A percentile compares a stretch with the other conserved stretches of the same genome.
phyloP scores from a whole-genome alignment of 1,284 basidiomycete genomes.

The Xerocomus nothofagi region DNA sequence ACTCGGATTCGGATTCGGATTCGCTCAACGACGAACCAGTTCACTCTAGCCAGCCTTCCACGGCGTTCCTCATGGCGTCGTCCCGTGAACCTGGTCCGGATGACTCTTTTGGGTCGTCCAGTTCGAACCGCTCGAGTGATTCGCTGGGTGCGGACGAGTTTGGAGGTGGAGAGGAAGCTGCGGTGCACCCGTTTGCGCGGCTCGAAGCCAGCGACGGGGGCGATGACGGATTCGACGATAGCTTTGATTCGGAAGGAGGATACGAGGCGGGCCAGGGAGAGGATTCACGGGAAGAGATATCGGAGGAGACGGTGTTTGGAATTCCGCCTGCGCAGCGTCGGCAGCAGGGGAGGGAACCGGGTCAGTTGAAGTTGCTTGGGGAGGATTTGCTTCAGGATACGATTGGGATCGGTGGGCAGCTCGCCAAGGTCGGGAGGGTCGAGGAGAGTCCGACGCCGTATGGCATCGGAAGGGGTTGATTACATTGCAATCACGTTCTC shows the following conservation, averaged over 20 bases:
- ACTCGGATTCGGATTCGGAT: constrained; percentile 40
- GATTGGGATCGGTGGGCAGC: constrained; percentile 54
- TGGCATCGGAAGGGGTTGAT: constrained; percentile 19
- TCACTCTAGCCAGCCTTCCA: constrained; percentile 54
- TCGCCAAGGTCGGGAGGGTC: constrained; percentile 46
- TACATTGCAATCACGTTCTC: no score
- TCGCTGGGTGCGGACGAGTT: constrained; percentile 46
- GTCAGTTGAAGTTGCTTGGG: constrained; percentile 53
- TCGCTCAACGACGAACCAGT: constrained; percentile 48
- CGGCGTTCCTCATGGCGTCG: constrained; percentile 57
- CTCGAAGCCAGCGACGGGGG: constrained; percentile 42
- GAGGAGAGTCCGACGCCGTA: constrained; percentile 67
- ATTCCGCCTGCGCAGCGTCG: constrained; percentile 52
- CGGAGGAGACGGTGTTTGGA: constrained; percentile 71
- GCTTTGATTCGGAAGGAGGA: constrained; percentile 43
- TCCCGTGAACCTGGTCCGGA: constrained; percentile 36
- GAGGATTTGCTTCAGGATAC: constrained; percentile 63
- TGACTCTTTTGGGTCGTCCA: constrained; percentile 56
- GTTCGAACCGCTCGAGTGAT: constrained; percentile 46
- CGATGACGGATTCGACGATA: constrained; percentile 52
- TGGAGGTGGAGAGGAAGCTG: constrained; percentile 34
- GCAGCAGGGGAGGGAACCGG: constrained; percentile 27
- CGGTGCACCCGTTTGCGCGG: constrained; percentile 57
- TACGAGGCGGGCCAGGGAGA: constrained; percentile 16
- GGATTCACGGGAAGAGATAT: constrained; percentile 23